phyloP scores from a whole-genome alignment of 257 asterid genomes.

The Nicotiana tomentosiformis region DNA sequence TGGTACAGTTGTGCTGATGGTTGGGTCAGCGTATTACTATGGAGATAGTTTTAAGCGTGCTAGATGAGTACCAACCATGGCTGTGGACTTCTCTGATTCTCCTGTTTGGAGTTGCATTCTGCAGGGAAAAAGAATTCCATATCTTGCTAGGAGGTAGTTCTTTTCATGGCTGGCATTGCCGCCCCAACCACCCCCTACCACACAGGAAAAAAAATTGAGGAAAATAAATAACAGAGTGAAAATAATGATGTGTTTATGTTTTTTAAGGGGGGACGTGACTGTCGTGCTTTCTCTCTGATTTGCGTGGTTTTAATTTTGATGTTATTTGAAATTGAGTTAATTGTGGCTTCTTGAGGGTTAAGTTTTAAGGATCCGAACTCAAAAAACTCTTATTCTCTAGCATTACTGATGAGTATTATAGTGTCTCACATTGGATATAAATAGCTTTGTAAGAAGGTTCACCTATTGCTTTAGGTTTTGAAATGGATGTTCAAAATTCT shows the following conservation, averaged over 20 bases:
- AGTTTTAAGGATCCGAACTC: not conserved
- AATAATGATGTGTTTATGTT: not conserved
- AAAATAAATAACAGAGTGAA: not conserved
- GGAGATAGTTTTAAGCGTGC: conserved; percentile 50
- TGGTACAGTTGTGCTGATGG: conserved; percentile 93
- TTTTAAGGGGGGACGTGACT: not conserved
- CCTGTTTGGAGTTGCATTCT: not conserved
- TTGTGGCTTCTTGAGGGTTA: not conserved
- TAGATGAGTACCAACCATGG: not conserved
- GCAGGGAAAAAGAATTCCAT: not conserved
- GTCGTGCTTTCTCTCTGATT: not conserved
- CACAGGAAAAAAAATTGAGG: not conserved
- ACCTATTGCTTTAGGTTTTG: not conserved
- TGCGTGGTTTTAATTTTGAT: not conserved
- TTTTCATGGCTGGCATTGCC: not conserved
- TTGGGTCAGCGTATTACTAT: conserved; percentile 86
- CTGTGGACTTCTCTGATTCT: not conserved
- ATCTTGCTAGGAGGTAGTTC: not conserved
- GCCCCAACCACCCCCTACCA: not conserved
- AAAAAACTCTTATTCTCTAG: not conserved
- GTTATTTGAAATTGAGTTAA: not conserved
- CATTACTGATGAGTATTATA: not conserved
- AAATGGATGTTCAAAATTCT: not conserved
- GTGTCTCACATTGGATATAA: not conserved
- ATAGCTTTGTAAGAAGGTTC: no score